These are phyloP conservation scores for Fusarium circinatum DNA, from an alignment of 2,329 filamentous ascomycete genomes.

Conservation along the genomic window DNA sequence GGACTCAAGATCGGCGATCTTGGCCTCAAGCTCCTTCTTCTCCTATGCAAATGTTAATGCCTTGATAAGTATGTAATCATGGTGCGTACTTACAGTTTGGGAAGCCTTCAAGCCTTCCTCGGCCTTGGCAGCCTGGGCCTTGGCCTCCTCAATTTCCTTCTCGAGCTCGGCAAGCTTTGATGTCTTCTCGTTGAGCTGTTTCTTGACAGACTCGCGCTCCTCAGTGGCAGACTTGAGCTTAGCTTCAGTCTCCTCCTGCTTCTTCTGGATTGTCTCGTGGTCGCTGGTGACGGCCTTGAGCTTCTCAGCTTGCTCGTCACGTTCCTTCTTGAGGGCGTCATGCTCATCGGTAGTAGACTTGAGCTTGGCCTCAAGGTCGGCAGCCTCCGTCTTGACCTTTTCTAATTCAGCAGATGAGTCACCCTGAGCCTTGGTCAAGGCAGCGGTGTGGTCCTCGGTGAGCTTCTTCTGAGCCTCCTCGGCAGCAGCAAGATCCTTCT, in stretches of 20 bases:
- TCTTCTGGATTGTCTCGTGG: slow-evolving; percentile 31
- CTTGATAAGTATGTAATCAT: not conserved
- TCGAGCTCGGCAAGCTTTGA: slow-evolving; percentile 46
- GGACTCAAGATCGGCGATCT: slow-evolving; percentile 32
- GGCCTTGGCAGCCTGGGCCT: slow-evolving; percentile 51
- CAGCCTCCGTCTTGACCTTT: slow-evolving; percentile 27
- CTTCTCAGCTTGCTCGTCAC: slow-evolving; percentile 34
- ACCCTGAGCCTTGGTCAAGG: slow-evolving; percentile 37
- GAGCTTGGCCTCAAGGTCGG: slow-evolving; percentile 42
- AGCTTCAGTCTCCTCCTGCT: slow-evolving; percentile 36
- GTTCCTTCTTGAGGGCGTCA: slow-evolving; percentile 37
- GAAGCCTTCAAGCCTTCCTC: slow-evolving; percentile 50
- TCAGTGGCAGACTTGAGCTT: slow-evolving; percentile 43
- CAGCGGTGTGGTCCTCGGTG: slow-evolving; percentile 33
- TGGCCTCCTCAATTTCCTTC: slow-evolving; percentile 48
- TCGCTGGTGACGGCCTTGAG: slow-evolving; percentile 31
- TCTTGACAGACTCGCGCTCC: slow-evolving; percentile 46
- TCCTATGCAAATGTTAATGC: slow-evolving; percentile 35
- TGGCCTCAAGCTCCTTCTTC: slow-evolving; percentile 38
- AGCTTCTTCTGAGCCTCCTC: slow-evolving; percentile 43
- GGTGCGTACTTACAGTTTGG: slow-evolving; percentile 43
- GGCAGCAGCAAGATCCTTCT: slow-evolving; percentile 45
- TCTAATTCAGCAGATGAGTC: slow-evolving; percentile 40
- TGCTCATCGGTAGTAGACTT: slow-evolving; percentile 38
- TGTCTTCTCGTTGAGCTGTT: slow-evolving; percentile 45